Evolutionary conservation across 495 filamentous ascomycete species (phyloP), one percentile per base, ranked within the genome.

Genomic region (Xylaria telfairii): DNA sequence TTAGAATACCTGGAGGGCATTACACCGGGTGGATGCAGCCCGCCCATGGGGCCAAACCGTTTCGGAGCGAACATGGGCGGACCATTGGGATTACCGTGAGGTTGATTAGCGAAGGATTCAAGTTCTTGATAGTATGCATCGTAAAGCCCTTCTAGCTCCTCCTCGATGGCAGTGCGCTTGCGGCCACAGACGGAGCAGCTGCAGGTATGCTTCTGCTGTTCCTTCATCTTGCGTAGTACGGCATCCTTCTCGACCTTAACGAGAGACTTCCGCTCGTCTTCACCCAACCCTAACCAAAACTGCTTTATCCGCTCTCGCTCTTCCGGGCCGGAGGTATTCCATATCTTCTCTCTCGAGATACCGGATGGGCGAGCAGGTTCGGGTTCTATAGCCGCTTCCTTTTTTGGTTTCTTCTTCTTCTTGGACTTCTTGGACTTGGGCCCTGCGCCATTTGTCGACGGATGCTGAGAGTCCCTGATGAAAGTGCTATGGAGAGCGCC

Each of bases 181-280:
- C 96, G 89, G 62, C 96, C 96, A 83, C 96, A 99, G 47, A 98
- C 95, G 7, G 93, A 97, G 76, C 96, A 99, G 77, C 94, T 97
- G 82, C 96, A 99, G 4, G 96, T 98, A 77, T 98, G 96, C 81
- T 98, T 98, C 80, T 99, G 96, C 81, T 99, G 96, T 80, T 99
- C 96, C 83, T 99, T 99, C 96, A 99, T 99, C 83, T 99, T 99
- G 73, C 92, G 92, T 64, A 99, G 81, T 1, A 99, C 96, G 7
- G 96, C 96, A 82, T 98, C 94, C 78, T 99, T 99, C 82, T 99
- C 96, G 13, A 99, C 94, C 80, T 97, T 97, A 72, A 99, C 95
- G 47, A 99, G 84, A 5, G 93, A 93, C 71, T 95, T 93, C 63
- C 96, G 90, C 70, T 99, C 95, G 54, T 94, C 92, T 79, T 99